phyloP scores from a whole-genome alignment of 2,329 filamentous ascomycete species.

The Xylariaceae sp. region DNA sequence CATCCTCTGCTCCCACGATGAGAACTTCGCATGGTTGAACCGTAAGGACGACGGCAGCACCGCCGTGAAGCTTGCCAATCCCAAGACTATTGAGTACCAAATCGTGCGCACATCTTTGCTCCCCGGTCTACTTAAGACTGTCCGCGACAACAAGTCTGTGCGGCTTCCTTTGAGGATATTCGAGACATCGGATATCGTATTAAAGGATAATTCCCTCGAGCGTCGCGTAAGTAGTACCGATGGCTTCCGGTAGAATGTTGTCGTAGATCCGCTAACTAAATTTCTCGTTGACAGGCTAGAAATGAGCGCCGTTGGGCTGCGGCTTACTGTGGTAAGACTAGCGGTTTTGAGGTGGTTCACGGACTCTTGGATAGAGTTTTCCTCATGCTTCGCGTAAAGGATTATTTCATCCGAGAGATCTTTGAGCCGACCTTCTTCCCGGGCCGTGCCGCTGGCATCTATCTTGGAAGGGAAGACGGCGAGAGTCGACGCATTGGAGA shows the following conservation, averaged over 20 bases:
- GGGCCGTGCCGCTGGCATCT: conserved; percentile 82
- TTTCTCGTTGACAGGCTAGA: conserved; percentile 58
- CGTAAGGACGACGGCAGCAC: conserved; percentile 66
- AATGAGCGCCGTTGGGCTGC: conserved; percentile 97
- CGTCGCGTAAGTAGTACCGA: conserved; percentile 37
- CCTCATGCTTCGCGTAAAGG: conserved; percentile 79
- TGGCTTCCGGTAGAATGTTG: background rate
- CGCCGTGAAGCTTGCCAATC: conserved; percentile 68
- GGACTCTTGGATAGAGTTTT: conserved; percentile 88
- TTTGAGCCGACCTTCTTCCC: conserved; percentile 87
- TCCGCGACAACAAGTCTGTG: conserved; percentile 72
- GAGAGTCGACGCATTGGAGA: conserved; percentile 75
- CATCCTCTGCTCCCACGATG: conserved; percentile 94
- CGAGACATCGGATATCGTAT: conserved; percentile 73
- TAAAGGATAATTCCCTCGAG: conserved; percentile 79
- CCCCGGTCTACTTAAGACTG: conserved; percentile 71
- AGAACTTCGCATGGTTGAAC: conserved; percentile 94
- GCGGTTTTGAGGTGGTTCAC: conserved; percentile 93
- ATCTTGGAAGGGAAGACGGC: conserved; percentile 57
- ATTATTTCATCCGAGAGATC: conserved; percentile 91
- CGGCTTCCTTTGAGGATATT: conserved; percentile 72
- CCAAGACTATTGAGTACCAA: conserved; percentile 75
- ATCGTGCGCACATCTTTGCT: conserved; percentile 69
- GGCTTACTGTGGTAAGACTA: conserved; percentile 88
- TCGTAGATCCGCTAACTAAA: background rate